phyloP scores from a whole-genome alignment of 1,139 yeast genomes.

The Pichia sp. region DNA sequence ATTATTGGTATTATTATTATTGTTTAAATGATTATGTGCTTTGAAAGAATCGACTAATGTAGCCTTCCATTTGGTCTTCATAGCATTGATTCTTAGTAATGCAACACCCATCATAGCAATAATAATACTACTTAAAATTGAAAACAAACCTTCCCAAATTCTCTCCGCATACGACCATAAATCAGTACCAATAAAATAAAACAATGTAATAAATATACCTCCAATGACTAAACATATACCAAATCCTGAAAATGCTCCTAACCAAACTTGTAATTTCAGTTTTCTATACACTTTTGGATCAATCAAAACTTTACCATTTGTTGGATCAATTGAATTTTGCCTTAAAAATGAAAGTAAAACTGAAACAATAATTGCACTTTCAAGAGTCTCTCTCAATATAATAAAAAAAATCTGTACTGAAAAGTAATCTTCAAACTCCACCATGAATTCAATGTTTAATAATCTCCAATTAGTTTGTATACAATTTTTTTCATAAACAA shows the following conservation, averaged over 20 bases:
- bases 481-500: too few relatives aligned
- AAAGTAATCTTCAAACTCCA: conserved; percentile 44
- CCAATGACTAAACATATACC: conserved; percentile 73
- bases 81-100: conserved; percentile 72
- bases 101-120: conserved; percentile 89
- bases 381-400: conserved; percentile 78
- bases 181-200: conserved; percentile 72
- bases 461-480: too few relatives aligned
- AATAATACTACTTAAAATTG: conserved; percentile 70
- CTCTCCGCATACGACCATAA: conserved; percentile 80
- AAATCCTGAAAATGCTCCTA: conserved; percentile 70
- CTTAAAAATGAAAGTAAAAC: conserved; percentile 76
- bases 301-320: conserved; percentile 14
- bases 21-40: conserved; percentile 4
- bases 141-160: conserved; percentile 87
- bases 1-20: too few relatives aligned
- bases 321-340: conserved; percentile 37
- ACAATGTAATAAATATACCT: conserved; percentile 63
- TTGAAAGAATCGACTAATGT: conserved; percentile 37
- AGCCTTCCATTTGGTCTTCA: conserved; percentile 82
- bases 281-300: conserved; percentile 31
- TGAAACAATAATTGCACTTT: conserved; percentile 81
- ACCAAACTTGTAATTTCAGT: conserved; percentile 71
- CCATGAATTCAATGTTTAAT: too few relatives aligned
- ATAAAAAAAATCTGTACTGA: conserved; percentile 81